phyloP scores from a whole-genome alignment of 2,329 filamentous ascomycete genomes.

The Fusarium solani-melongenae region DNA sequence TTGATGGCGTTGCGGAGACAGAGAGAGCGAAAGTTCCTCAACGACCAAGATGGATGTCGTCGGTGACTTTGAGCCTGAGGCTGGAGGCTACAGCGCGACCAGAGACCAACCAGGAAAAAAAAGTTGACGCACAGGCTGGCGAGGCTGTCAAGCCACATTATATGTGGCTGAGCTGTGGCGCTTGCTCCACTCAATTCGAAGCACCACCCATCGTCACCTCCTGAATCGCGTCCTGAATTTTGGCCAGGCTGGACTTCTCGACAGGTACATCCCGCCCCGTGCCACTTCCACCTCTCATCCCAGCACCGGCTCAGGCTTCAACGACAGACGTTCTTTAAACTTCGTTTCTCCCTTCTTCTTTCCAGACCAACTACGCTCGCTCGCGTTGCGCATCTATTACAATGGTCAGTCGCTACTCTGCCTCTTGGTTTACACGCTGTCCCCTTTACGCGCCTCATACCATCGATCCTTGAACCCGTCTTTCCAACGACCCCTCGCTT shows the following conservation, averaged over 20 bases:
- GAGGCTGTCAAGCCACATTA: slow-evolving; percentile 10
- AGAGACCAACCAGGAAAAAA: slow-evolving; percentile 37
- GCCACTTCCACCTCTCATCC: slow-evolving; percentile 25
- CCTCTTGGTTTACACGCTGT: slow-evolving; percentile 25
- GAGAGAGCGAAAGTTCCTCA: slow-evolving; percentile 19
- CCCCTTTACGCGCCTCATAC: slow-evolving; percentile 32
- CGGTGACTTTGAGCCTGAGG: slow-evolving; percentile 22
- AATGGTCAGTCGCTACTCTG: slow-evolving; percentile 36
- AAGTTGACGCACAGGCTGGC: slow-evolving; percentile 39
- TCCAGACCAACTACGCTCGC: slow-evolving; percentile 24
- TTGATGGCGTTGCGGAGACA: slow-evolving; percentile 26
- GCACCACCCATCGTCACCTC: slow-evolving; percentile 32
- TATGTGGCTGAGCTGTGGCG: slow-evolving; percentile 30
- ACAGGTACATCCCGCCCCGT: slow-evolving; percentile 26
- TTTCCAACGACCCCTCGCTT: slow-evolving; percentile 39
- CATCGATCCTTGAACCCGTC: background rate
- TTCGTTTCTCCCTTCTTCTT: slow-evolving; percentile 8
- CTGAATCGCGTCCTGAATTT: slow-evolving; percentile 38
- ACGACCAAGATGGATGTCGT: slow-evolving; percentile 24
- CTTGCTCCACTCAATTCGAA: slow-evolving; percentile 12
- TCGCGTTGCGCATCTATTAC: slow-evolving; percentile 36
- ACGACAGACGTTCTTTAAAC: slow-evolving; percentile 37
- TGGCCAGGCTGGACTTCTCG: slow-evolving; percentile 39
- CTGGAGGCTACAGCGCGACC: slow-evolving; percentile 21
- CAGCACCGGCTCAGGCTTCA: slow-evolving; percentile 16